These are phyloP conservation scores for Penicillium crustosum DNA, from an alignment of 2,329 filamentous ascomycete genomes.

Conservation along the genomic window DNA sequence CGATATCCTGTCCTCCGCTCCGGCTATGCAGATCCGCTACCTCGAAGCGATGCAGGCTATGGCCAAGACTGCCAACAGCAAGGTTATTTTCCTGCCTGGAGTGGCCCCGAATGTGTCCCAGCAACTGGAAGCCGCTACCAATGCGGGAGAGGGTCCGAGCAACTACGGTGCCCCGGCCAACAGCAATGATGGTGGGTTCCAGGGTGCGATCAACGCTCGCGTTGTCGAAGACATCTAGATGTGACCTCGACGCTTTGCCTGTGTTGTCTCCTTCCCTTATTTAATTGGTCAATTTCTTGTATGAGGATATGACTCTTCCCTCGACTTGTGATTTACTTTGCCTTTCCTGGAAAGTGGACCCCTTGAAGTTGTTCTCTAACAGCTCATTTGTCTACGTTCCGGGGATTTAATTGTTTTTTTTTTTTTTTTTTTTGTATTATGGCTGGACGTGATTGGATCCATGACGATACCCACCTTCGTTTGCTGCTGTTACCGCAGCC, in stretches of 20 bases:
- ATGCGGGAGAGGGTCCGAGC: slow-evolving; percentile 46
- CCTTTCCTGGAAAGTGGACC: neutral
- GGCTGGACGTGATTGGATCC: slow-evolving; percentile 16
- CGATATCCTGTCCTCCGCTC: slow-evolving; percentile 86
- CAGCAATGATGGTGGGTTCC: slow-evolving; percentile 60
- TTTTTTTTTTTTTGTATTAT: slow-evolving; percentile 21
- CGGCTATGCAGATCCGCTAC: slow-evolving; percentile 97
- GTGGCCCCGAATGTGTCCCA: slow-evolving; percentile 22
- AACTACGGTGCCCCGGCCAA: slow-evolving; percentile 44
- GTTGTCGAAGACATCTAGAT: slow-evolving; percentile 80
- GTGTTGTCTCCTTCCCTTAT: neutral
- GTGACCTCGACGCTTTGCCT: neutral
- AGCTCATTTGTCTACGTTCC: neutral
- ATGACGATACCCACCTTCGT: slow-evolving; percentile 38
- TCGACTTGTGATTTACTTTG: slow-evolving; percentile 16
- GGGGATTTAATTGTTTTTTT: slow-evolving; percentile 14
- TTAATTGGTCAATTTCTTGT: neutral
- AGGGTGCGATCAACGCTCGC: slow-evolving; percentile 76
- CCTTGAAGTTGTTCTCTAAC: neutral
- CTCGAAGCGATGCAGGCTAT: slow-evolving; percentile 98
- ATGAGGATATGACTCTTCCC: slow-evolving; percentile 22
- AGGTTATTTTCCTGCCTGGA: slow-evolving; percentile 79
- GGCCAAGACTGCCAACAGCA: slow-evolving; percentile 88
- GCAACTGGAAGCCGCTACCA: no score
- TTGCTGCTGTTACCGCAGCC: slow-evolving; percentile 10